Evolutionary conservation across 352 stramenopile species (phyloP).

Genomic region (Globisporangium irregulare): DNA sequence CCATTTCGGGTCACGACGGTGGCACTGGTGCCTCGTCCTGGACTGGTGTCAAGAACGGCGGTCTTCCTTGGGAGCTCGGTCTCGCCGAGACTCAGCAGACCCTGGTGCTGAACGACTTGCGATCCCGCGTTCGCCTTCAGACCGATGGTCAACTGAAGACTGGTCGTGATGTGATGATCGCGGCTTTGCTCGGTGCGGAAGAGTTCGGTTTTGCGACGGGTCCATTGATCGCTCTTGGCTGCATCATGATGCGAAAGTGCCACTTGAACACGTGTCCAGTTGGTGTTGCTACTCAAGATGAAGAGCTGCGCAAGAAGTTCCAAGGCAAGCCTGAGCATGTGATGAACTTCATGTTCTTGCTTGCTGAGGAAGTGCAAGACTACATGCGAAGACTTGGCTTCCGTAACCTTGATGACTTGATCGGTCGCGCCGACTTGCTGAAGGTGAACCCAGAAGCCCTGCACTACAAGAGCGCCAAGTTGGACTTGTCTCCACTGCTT

Average conservation of each 20-base stretch:
- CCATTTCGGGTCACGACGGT: conserved; percentile 93
- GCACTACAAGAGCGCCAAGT: conserved; percentile 71
- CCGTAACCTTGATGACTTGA: conserved; percentile 92
- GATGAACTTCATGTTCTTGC: conserved; percentile 96
- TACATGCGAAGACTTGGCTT: conserved; percentile 87
- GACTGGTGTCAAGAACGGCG: conserved; percentile 93
- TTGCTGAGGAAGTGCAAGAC: conserved; percentile 92
- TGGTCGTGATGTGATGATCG: conserved; percentile 92
- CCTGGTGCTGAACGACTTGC: conserved; percentile 94
- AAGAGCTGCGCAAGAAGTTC: conserved; percentile 95
- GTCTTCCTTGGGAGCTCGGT: conserved; percentile 95
- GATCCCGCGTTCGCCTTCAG: conserved; percentile 91
- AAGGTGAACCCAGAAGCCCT: conserved; percentile 83
- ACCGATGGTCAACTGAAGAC: conserved; percentile 96
- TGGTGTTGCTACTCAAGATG: conserved; percentile 97
- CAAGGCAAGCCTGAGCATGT: conserved; percentile 95
- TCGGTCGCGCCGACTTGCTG: conserved; percentile 92
- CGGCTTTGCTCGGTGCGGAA: conserved; percentile 93
- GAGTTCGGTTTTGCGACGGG: conserved; percentile 96
- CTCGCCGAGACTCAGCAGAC: conserved; percentile 97
- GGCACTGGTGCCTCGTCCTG: conserved; percentile 94
- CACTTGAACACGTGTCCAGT: conserved; percentile 98
- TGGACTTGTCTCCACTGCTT: conserved; percentile 93
- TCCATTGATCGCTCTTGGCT: conserved; percentile 94
- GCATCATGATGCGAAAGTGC: conserved; percentile 98